Percentiles rank a stretch among this genome's conserved stretches.
Conservation (phyloP, 306 rosid species). For the Macrotyloma uniflorum region DNA sequence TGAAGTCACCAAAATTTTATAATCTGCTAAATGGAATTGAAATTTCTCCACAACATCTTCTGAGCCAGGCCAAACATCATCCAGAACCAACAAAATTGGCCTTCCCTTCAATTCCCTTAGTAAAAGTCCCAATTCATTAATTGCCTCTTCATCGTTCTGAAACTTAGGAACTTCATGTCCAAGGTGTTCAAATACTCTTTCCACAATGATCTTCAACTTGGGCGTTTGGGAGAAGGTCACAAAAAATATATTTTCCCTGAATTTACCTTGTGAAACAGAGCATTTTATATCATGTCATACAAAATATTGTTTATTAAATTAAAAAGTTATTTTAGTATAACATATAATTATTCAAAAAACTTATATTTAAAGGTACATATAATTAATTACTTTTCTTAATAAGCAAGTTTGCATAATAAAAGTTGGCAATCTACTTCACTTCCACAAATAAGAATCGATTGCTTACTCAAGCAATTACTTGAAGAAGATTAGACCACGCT, state of each 20-base stretch:
- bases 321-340: too few relatives aligned
- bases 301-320: too few relatives aligned
- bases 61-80: slow-evolving; percentile 68
- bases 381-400: not conserved
- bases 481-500: not conserved
- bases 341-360: too few relatives aligned
- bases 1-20: slow-evolving; percentile 72
- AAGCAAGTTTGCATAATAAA: not conserved
- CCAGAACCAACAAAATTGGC: slow-evolving; percentile 54
- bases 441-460: not conserved
- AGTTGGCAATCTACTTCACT: not conserved
- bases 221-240: slow-evolving; percentile 45
- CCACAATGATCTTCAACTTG: slow-evolving; percentile 45
- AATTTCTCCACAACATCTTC: slow-evolving; percentile 53
- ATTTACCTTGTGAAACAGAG: slow-evolving; percentile 42
- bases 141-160: slow-evolving; percentile 19
- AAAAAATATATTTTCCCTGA: slow-evolving; percentile 52
- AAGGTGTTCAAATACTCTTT: slow-evolving; percentile 36
- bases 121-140: slow-evolving; percentile 21
- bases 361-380: not conserved
- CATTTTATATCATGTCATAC: too few relatives aligned
- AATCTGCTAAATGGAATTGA: slow-evolving; percentile 37
- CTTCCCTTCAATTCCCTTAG: slow-evolving; percentile 24
- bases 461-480: not conserved
- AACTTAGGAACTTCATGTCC: slow-evolving; percentile 34